phyloP scores from a whole-genome alignment of 495 filamentous ascomycete genomes.

The Platismatia glauca region DNA sequence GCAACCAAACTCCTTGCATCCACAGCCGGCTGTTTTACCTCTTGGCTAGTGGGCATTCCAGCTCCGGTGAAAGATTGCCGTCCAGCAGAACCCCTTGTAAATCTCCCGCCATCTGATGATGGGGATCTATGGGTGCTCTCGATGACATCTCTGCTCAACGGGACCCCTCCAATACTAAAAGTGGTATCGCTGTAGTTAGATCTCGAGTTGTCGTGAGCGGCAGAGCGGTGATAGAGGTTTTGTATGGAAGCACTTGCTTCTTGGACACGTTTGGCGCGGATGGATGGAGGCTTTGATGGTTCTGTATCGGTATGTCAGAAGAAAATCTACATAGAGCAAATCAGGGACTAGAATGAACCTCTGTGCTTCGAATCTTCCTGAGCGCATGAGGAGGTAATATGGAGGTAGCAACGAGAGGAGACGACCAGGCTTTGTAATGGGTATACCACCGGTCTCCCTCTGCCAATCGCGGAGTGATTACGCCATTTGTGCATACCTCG shows the following conservation, averaged over 20 bases:
- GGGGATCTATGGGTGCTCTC: not conserved
- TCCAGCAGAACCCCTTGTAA: not conserved
- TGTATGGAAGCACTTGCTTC: conserved; percentile 3
- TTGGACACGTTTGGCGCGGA: conserved; percentile 12
- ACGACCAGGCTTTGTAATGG: not conserved
- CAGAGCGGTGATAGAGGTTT: conserved; percentile 1
- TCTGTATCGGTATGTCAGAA: not conserved
- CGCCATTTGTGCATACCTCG: conserved; percentile 18
- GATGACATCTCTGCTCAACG: conserved; percentile 1
- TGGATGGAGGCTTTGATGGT: not conserved
- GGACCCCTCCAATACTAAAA: not conserved
- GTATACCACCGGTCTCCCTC: not conserved
- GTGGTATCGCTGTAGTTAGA: not conserved
- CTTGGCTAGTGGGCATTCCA: not conserved
- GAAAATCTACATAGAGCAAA: too few relatives aligned
- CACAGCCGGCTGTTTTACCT: not conserved
- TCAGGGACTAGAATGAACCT: not conserved
- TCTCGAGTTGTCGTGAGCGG: conserved; percentile 1
- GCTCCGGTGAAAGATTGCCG: not conserved
- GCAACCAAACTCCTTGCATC: conserved; percentile 11
- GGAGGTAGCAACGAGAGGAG: not conserved
- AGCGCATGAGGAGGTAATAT: conserved; percentile 1
- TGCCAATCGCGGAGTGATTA: conserved; percentile 8
- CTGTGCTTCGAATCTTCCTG: conserved; percentile 1
- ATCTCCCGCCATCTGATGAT: not conserved